Conservation (phyloP, 257 asterid genomes). For the Scutellaria barbata region DNA sequence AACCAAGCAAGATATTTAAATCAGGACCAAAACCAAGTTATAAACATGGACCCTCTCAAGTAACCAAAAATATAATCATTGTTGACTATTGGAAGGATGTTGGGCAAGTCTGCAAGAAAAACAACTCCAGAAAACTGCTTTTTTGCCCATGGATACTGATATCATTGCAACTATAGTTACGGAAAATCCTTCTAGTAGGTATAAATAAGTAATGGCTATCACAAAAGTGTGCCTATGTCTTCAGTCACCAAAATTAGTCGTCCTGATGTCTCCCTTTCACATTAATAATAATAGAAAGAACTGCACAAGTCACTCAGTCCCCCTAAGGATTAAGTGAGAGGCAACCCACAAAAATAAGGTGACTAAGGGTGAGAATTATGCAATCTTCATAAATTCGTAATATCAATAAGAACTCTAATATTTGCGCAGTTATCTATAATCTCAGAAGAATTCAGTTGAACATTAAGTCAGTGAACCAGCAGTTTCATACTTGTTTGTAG, state of each 20-base stretch:
- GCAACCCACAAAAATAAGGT: neutral
- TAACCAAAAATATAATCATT: slow-evolving; percentile 19
- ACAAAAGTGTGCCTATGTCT: neutral
- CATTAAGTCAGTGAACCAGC: neutral
- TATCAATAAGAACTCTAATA: neutral
- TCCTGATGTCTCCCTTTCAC: neutral
- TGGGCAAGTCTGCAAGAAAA: neutral
- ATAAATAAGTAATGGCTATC: slow-evolving; percentile 1
- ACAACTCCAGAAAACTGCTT: slow-evolving; percentile 5
- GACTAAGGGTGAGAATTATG: neutral
- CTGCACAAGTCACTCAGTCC: slow-evolving; percentile 15
- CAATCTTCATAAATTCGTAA: neutral
- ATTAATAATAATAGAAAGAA: neutral
- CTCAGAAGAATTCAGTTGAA: neutral
- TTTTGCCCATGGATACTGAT: slow-evolving; percentile 9
- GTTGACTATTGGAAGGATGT: slow-evolving; percentile 11
- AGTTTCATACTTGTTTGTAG: neutral
- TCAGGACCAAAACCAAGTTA: slow-evolving; percentile 1
- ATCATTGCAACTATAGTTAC: neutral
- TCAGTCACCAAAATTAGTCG: slow-evolving; percentile 17
- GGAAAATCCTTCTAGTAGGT: neutral
- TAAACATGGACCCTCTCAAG: slow-evolving; percentile 26
- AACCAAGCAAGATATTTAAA: neutral
- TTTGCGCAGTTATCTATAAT: neutral
- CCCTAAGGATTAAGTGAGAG: slow-evolving; percentile 9